Evolutionary conservation across 2,329 filamentous ascomycete species (phyloP).

Genomic region (Penicillium psychrosexuale): DNA sequence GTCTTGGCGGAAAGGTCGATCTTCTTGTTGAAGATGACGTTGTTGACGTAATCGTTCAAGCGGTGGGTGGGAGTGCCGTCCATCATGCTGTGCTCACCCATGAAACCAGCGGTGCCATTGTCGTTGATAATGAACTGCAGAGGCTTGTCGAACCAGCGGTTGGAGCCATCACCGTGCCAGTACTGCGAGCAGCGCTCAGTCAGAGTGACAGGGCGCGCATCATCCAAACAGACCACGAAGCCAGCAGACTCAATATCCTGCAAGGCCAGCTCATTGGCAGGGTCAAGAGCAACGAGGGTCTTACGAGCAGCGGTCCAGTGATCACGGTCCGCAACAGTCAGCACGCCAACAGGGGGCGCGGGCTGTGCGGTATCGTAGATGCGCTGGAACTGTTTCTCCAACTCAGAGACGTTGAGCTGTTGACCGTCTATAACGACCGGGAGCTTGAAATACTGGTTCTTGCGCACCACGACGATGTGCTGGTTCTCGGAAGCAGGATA

Average conservation of each 20-base stretch:
- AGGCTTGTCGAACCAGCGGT: slow-evolving; percentile 98
- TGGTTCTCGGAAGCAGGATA: slow-evolving; percentile 71
- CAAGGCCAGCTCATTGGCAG: slow-evolving; percentile 73
- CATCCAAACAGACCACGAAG: slow-evolving; percentile 90
- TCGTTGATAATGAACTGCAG: slow-evolving; percentile 97
- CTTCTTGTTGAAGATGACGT: slow-evolving; percentile 89
- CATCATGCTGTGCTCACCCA: slow-evolving; percentile 99
- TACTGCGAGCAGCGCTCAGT: slow-evolving; percentile 95
- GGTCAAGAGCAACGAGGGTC: slow-evolving; percentile 69
- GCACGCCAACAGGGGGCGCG: slow-evolving; percentile 70
- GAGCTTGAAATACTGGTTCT: slow-evolving; percentile 98
- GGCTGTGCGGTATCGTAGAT: slow-evolving; percentile 75
- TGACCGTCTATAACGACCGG: slow-evolving; percentile 74
- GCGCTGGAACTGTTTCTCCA: slow-evolving; percentile 82
- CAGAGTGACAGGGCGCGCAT: slow-evolving; percentile 83
- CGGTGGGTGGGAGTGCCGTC: slow-evolving; percentile 97
- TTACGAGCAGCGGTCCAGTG: slow-evolving; percentile 83
- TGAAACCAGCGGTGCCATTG: slow-evolving; percentile 95
- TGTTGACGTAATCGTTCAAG: slow-evolving; percentile 89
- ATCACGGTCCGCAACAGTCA: slow-evolving; percentile 92
- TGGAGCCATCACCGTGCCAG: slow-evolving; percentile 95
- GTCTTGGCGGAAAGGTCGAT: slow-evolving; percentile 79
- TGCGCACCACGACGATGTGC: slow-evolving; percentile 85
- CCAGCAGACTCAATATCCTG: slow-evolving; percentile 82
- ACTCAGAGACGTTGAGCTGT: slow-evolving; percentile 82